phyloP scores from a whole-genome alignment of 177 flowering plant species.

The Vitis hybrid region DNA sequence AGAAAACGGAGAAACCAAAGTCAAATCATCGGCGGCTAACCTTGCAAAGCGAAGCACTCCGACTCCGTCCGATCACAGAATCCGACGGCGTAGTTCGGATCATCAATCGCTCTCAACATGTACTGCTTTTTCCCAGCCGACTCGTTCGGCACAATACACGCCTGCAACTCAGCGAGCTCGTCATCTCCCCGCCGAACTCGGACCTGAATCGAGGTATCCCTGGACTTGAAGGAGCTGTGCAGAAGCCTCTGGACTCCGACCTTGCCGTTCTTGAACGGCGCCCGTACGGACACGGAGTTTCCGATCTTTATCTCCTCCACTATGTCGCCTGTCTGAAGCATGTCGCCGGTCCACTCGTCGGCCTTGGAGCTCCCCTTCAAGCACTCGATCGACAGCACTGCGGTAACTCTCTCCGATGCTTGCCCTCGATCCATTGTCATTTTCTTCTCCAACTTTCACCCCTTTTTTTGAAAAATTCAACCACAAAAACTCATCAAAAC shows the following conservation, averaged over 20 bases:
- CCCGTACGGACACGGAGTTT: conserved; percentile 9
- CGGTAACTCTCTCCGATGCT: conserved; percentile 4
- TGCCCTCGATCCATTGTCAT: conserved; percentile 46
- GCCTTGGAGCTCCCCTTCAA: conserved; percentile 79
- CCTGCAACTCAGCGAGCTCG: conserved; percentile 72
- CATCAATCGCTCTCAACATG: conserved; percentile 66
- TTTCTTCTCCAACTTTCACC: not conserved
- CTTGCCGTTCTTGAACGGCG: conserved; percentile 76
- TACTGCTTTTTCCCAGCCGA: conserved; percentile 58
- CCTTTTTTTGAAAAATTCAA: too few relatives aligned
- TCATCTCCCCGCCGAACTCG: conserved; percentile 69
- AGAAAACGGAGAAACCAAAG: conserved; percentile 1
- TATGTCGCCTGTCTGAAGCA: conserved; percentile 90
- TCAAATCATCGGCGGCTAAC: conserved; percentile 28
- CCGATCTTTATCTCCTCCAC: conserved; percentile 80
- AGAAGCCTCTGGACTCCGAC: conserved; percentile 73
- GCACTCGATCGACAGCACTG: conserved; percentile 79
- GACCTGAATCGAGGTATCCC: conserved; percentile 73
- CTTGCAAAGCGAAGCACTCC: conserved; percentile 75
- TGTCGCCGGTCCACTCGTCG: conserved; percentile 84
- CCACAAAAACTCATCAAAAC: too few relatives aligned
- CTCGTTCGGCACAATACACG: conserved; percentile 83
- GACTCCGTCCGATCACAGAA: conserved; percentile 78
- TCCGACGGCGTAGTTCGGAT: conserved; percentile 85
- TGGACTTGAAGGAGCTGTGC: conserved; percentile 53